Percentiles rank a stretch among this genome's conserved stretches.
phyloP scores from a whole-genome alignment of 768 basidiomycete genomes.

The Phylloporus sp. region DNA sequence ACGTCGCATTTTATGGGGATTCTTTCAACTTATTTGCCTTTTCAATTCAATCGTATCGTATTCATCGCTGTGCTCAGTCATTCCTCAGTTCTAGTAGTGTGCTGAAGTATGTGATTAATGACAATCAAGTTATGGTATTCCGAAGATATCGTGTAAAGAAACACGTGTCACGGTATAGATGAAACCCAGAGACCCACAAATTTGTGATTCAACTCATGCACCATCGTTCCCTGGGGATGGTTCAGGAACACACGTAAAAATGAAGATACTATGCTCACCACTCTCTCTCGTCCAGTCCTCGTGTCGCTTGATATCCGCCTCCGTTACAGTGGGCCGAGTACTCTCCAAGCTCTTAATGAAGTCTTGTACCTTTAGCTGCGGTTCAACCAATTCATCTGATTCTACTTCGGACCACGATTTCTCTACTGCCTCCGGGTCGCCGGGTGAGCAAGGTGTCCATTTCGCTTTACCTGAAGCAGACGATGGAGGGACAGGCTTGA shows the following conservation, averaged over 20 bases:
- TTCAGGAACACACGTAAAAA: too few relatives aligned
- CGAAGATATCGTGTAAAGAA: slow-evolving; percentile 4
- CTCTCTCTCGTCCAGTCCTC: slow-evolving; percentile 84
- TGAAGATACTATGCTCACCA: slow-evolving; percentile 42
- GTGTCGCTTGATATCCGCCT: slow-evolving; percentile 80
- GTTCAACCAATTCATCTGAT: slow-evolving; percentile 88
- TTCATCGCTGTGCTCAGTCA: slow-evolving; percentile 13
- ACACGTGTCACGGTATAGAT: slow-evolving; percentile 19
- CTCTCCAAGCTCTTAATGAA: slow-evolving; percentile 77
- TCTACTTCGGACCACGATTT: slow-evolving; percentile 87
- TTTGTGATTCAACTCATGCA: slow-evolving; percentile 18
- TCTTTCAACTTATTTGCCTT: slow-evolving; percentile 3
- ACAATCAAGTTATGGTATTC: slow-evolving; percentile 7
- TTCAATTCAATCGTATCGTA: slow-evolving; percentile 18
- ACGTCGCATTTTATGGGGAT: slow-evolving; percentile 4
- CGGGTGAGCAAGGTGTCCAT: slow-evolving; percentile 97
- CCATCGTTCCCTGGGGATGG: slow-evolving; percentile 28
- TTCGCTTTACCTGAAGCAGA: slow-evolving; percentile 37
- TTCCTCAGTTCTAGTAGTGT: slow-evolving; percentile 5
- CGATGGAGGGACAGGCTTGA: slow-evolving; percentile 53
- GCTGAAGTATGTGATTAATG: slow-evolving; percentile 2
- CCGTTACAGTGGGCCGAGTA: slow-evolving; percentile 84
- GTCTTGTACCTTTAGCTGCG: slow-evolving; percentile 70
- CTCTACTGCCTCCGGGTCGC: slow-evolving; percentile 80
- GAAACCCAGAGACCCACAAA: slow-evolving; percentile 1